These are phyloP conservation scores for Sclerotinia sclerotiorum DNA, from an alignment of 2,329 filamentous ascomycete species.

Conservation along the genomic window DNA sequence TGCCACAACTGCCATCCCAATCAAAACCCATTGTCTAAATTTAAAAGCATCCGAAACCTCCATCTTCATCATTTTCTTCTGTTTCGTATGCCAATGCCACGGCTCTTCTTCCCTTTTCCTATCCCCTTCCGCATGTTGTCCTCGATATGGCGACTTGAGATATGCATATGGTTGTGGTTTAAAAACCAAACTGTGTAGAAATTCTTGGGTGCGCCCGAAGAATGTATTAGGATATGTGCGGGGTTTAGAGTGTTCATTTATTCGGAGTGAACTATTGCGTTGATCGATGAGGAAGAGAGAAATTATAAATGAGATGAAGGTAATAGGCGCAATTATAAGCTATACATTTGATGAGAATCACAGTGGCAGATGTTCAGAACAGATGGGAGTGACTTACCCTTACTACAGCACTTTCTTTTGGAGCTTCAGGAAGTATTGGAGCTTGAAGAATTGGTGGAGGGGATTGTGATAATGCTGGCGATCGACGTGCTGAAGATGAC, in stretches of 20 bases:
- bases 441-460: constrained; percentile 12
- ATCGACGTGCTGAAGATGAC: constrained; percentile 18
- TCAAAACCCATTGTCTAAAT: constrained; percentile 37
- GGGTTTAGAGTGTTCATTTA: constrained; percentile 25
- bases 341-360: constrained; percentile 21
- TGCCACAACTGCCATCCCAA: constrained; percentile 20
- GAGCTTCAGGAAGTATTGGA: constrained; percentile 29
- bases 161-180: constrained; percentile 34
- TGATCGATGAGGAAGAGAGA: constrained; percentile 39
- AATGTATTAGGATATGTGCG: constrained; percentile 25
- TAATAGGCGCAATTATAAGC: constrained; percentile 39
- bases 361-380: background rate
- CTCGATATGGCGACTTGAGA: constrained; percentile 28
- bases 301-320: constrained; percentile 40
- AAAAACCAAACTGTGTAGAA: constrained; percentile 32
- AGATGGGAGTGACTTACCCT: constrained; percentile 29
- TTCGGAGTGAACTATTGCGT: constrained; percentile 31
- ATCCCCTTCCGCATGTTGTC: constrained; percentile 1
- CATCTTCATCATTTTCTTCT: constrained; percentile 39
- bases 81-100: constrained; percentile 41
- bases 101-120: constrained; percentile 28
- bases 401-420: constrained; percentile 33
- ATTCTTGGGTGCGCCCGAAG: constrained; percentile 24
- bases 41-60: constrained; percentile 40
- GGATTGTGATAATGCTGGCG: constrained; percentile 20